Evolutionary conservation across 371 early-diverging fungal genomes (phyloP).

Genomic region (Mucor saturninus): DNA sequence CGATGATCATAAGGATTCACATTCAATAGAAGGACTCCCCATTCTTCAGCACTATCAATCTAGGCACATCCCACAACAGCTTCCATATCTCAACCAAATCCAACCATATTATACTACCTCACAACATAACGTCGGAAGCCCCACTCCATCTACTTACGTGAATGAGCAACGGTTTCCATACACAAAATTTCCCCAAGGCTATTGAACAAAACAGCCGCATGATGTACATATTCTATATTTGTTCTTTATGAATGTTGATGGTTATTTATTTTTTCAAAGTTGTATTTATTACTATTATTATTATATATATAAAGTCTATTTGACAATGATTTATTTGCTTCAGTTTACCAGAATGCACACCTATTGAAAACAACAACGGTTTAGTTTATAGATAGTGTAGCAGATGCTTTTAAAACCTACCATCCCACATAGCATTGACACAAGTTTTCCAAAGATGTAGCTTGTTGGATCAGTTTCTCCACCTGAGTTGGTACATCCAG

Average conservation of each 20-base stretch:
- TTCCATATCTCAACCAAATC: slow-evolving; percentile 3
- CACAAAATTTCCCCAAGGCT: slow-evolving; percentile 11
- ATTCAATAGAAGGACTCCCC: background rate
- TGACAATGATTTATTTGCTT: background rate
- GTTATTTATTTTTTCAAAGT: background rate
- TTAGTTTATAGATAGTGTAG: background rate
- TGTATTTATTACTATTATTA: slow-evolving; percentile 4
- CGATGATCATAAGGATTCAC: background rate
- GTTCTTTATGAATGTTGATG: no score
- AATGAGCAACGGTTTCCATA: slow-evolving; percentile 14
- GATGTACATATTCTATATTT: background rate
- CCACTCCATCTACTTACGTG: slow-evolving; percentile 1
- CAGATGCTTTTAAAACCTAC: slow-evolving; percentile 59
- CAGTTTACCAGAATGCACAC: slow-evolving; percentile 27
- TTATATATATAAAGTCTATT: slow-evolving; percentile 1
- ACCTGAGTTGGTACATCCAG: slow-evolving; percentile 90
- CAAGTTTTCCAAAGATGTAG: slow-evolving; percentile 92
- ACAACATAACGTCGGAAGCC: background rate
- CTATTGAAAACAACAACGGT: background rate
- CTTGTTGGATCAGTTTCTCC: slow-evolving; percentile 92
- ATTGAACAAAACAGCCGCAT: background rate
- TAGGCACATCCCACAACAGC: slow-evolving; percentile 1
- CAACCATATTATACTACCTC: background rate
- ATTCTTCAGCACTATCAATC: background rate
- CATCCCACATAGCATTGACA: slow-evolving; percentile 97